phyloP scores from a whole-genome alignment of 352 stramenopile species.

The Pythium aquatile region DNA sequence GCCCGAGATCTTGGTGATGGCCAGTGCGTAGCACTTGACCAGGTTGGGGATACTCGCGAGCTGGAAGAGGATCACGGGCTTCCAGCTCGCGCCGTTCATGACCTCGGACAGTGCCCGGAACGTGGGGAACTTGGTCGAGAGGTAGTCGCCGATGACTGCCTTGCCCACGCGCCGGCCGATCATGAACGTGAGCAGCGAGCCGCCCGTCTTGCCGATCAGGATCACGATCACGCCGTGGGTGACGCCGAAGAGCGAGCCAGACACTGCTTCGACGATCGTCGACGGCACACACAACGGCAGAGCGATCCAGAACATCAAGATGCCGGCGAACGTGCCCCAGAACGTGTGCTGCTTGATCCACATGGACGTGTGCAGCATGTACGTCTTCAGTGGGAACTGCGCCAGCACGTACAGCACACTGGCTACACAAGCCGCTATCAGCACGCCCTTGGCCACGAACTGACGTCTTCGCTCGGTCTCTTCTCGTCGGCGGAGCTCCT shows the following conservation, averaged over 20 bases:
- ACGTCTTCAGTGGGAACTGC: constrained; percentile 45
- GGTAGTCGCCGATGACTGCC: constrained; percentile 56
- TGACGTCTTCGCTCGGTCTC: constrained; percentile 1
- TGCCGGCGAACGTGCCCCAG: constrained; percentile 47
- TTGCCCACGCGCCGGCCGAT: constrained; percentile 56
- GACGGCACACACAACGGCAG: constrained; percentile 70
- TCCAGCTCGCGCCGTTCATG: constrained; percentile 66
- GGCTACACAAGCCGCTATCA: neutral
- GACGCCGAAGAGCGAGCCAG: constrained; percentile 68
- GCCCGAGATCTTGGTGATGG: constrained; percentile 64
- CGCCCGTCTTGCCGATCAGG: constrained; percentile 61
- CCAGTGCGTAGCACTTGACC: constrained; percentile 78
- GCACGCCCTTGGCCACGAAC: neutral
- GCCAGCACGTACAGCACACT: constrained; percentile 35
- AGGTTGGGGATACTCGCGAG: constrained; percentile 77
- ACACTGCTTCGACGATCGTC: constrained; percentile 62
- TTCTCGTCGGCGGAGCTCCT: neutral
- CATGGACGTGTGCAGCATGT: constrained; percentile 34
- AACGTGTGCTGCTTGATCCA: constrained; percentile 57
- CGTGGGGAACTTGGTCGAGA: constrained; percentile 55
- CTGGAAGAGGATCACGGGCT: constrained; percentile 75
- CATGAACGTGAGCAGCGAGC: constrained; percentile 67
- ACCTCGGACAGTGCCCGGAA: constrained; percentile 70
- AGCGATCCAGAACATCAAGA: constrained; percentile 57
- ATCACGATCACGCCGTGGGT: constrained; percentile 51